Evolutionary conservation across 2,329 filamentous ascomycete genomes (phyloP), one percentile per base, ranked within the genome.

Genomic region (Aureobasidium subglaciale): DNA sequence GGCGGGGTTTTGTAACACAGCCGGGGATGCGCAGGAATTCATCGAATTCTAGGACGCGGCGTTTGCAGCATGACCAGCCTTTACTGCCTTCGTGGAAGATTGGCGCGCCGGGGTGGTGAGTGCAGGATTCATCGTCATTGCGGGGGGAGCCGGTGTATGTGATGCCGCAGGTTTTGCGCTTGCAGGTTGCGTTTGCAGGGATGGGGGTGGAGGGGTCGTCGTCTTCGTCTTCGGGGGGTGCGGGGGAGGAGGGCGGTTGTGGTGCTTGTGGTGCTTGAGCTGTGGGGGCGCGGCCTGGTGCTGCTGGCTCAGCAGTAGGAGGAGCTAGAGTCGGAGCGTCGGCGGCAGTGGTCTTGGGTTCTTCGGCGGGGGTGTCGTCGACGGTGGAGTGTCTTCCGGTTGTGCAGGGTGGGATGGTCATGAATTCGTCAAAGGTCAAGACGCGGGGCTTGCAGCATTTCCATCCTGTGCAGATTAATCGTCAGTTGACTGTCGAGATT

Each of bases 31-130:
- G 93, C 85, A 99, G 85, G 73, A 99, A 99, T 71, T 97, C 87
- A 70, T 99, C 91, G 71, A 99, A 99, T 68, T 99, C 93, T 58
- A 99, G 75, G 57, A 99, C 93, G 34, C 90, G 82, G 64, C 90
- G 80, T 81, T 97, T 97, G 75, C 93, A 99, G 77, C 93, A 99
- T 58, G 85, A 90, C 79, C 93, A 99, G 1, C 93, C 93, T 76
- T 99, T 99, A 74, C 89, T 95, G 32, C 93, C 93, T 75, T 99
- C 93, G 70, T 99, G 93, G 75, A 99, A 99, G 62, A 99, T 86
- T 22, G 93, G 89, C 20, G 81, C 83, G 4, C 93, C 93, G 0
- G 93, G 91, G 72, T 99, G 93, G 67, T 95, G 86, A 43, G 88
- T 79, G 68, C 93, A 99, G 59, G 82, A 78, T 75, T 96, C 91